These are phyloP conservation scores for Rhodotorula toruloides DNA, from an alignment of 768 basidiomycete species.

Conservation along the genomic window DNA sequence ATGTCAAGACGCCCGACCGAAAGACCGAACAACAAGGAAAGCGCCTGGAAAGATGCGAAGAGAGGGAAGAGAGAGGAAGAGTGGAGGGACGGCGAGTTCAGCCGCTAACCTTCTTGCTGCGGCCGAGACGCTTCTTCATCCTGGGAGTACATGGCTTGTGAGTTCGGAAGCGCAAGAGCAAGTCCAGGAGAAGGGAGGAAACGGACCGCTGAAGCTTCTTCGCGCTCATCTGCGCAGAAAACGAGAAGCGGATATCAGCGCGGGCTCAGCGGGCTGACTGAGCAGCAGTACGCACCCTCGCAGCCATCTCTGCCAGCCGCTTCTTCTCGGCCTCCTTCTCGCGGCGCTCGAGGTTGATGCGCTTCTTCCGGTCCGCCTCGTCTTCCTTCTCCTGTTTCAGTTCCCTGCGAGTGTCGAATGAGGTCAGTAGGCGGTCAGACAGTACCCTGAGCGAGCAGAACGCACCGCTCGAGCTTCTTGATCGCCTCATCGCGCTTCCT, in stretches of 20 bases:
- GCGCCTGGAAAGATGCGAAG: no score
- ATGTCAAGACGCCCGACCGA: no score
- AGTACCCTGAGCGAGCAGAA: neutral
- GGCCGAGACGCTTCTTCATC: constrained; percentile 42
- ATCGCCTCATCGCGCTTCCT: constrained; percentile 32
- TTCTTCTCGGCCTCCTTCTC: constrained; percentile 40
- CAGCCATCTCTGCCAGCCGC: constrained; percentile 37
- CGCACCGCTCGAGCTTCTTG: constrained; percentile 40
- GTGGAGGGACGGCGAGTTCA: neutral
- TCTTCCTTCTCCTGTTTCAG: constrained; percentile 39
- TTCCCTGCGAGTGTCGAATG: constrained; percentile 19
- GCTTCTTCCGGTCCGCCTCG: constrained; percentile 32
- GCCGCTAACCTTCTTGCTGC: constrained; percentile 41
- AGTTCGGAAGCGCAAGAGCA: neutral
- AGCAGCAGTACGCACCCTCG: constrained; percentile 21
- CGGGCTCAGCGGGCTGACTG: no score
- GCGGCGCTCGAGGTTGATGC: constrained; percentile 30
- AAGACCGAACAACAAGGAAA: neutral
- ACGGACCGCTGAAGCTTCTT: constrained; percentile 41
- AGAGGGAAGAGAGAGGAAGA: neutral
- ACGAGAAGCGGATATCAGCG: neutral
- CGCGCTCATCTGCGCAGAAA: constrained; percentile 38
- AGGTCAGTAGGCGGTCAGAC: neutral
- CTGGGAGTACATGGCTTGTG: neutral
- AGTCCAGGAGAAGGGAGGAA: neutral